phyloP scores from a whole-genome alignment of 306 rosid species.

The Dicorynia guianensis region DNA sequence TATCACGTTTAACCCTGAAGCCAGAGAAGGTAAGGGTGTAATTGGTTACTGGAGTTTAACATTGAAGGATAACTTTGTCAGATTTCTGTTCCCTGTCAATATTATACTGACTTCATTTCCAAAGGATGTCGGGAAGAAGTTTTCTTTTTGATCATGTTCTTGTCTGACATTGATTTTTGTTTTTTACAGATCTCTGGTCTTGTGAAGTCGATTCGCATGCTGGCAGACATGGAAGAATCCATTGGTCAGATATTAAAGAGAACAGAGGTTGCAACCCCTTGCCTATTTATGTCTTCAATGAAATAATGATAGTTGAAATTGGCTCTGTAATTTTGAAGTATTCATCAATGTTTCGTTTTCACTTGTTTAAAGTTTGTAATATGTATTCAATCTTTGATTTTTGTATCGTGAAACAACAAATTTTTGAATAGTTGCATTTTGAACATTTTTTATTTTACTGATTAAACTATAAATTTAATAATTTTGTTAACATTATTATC shows the following conservation, averaged over 20 bases:
- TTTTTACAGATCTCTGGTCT: conserved; percentile 66
- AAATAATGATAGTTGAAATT: conserved; percentile 14
- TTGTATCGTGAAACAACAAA: not conserved
- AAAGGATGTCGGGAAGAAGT: not conserved
- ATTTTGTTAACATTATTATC: not conserved
- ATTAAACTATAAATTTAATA: conserved; percentile 12
- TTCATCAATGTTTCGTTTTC: not conserved
- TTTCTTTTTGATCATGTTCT: not conserved
- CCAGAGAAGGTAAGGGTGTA: conserved; percentile 73
- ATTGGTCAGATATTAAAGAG: conserved; percentile 72
- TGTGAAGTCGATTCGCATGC: conserved; percentile 73
- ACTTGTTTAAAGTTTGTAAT: not conserved
- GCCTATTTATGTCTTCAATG: conserved; percentile 12
- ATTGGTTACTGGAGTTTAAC: not conserved
- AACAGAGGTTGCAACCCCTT: conserved; percentile 66
- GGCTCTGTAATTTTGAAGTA: not conserved
- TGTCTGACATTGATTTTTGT: conserved; percentile 24
- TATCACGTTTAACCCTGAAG: conserved; percentile 79
- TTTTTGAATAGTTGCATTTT: not conserved
- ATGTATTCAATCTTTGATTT: conserved; percentile 16
- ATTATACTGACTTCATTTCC: not conserved
- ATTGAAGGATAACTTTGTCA: conserved; percentile 15
- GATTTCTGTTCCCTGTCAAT: not conserved
- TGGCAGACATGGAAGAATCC: conserved; percentile 91
- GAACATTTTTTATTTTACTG: too few species aligned